Evolutionary conservation across 805 yeast species (phyloP), one percentile per base, ranked within the genome.

Genomic region (Candida palmyrensis): DNA sequence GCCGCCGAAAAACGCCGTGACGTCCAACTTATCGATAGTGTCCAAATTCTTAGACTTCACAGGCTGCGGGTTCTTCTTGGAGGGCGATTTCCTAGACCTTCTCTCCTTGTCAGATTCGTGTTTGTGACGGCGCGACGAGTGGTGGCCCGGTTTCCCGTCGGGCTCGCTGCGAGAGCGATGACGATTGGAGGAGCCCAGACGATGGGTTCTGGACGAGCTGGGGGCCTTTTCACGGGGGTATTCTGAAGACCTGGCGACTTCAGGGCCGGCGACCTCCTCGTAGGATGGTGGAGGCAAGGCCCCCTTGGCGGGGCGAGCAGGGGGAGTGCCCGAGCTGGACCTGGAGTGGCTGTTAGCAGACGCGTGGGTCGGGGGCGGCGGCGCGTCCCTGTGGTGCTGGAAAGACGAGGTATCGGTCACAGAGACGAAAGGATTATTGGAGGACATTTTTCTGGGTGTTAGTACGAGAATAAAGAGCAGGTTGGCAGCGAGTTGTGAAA

Each of bases 1-100:
- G 30, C 85, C 80, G 17, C 96, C 97, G 54, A 85, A 89, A 41
- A 89, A 72, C 1, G 96, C 97, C 9, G 97, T 89, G 29, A 90
- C 98, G 57, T 92, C 98, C 49, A 92, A 70, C 59, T 85, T 85
- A 63, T 92, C 98, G 47, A 92, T 92, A 3, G 94, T 86, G 51
- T 90, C 98, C 36, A 89, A 79, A 45, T 88, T 84, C 47, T 79
- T 78, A 10, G 88, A 73, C 44, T 75, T 68, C 49, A 63, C 63
- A 3, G 66, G 56, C 51, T 62, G 66, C 37, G 69, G 57, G 42
- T 61, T 47, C 53, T 69, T 53, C 38, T 54, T 53, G 22, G 61
- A 53, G n/a, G 67, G 62, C 21, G 64, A 63, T 28, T 58, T 55
- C 36, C 45, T 59, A 30, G 28, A 39, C 39, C 29, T 39, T 43